Evolutionary conservation across 2,329 filamentous ascomycete species (phyloP).

Genomic region (Phialemonium atrogriseum): DNA sequence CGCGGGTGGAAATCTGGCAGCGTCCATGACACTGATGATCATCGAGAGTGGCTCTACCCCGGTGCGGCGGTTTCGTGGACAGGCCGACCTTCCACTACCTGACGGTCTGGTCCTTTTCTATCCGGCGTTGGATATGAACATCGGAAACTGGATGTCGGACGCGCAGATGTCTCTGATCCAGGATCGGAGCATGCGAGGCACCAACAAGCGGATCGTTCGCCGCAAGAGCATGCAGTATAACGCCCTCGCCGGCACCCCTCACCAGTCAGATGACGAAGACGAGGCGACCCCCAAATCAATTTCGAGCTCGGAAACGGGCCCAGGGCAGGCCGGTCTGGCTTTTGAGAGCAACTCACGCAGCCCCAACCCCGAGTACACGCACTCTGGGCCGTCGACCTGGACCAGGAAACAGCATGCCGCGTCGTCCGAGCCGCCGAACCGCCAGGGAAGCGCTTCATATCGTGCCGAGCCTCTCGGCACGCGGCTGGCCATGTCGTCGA

Average conservation of each 20-base stretch:
- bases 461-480: constrained; percentile 60
- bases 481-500: constrained; percentile 87
- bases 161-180: constrained; percentile 94
- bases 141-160: constrained; percentile 98
- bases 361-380: constrained; percentile 42
- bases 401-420: constrained; percentile 10
- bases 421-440: constrained; percentile 2
- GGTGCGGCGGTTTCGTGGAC: constrained; percentile 44
- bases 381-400: constrained; percentile 33
- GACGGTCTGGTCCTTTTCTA: constrained; percentile 82
- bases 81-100: constrained; percentile 59
- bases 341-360: constrained; percentile 20
- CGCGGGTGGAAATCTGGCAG: constrained; percentile 72
- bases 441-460: constrained; percentile 31
- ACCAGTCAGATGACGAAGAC: constrained; percentile 68
- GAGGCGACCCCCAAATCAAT: constrained; percentile 27
- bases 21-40: constrained; percentile 80
- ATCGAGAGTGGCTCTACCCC: constrained; percentile 62
- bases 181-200: constrained; percentile 68
- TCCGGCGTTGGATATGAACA: constrained; percentile 90
- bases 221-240: constrained; percentile 87
- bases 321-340: constrained; percentile 9
- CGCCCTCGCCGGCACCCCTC: constrained; percentile 73
- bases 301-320: constrained; percentile 8
- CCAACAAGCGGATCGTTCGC: constrained; percentile 68